Base-by-base conservation (phyloP, 2,329 filamentous ascomycete genomes). In the Cercospora citrullina region DNA sequence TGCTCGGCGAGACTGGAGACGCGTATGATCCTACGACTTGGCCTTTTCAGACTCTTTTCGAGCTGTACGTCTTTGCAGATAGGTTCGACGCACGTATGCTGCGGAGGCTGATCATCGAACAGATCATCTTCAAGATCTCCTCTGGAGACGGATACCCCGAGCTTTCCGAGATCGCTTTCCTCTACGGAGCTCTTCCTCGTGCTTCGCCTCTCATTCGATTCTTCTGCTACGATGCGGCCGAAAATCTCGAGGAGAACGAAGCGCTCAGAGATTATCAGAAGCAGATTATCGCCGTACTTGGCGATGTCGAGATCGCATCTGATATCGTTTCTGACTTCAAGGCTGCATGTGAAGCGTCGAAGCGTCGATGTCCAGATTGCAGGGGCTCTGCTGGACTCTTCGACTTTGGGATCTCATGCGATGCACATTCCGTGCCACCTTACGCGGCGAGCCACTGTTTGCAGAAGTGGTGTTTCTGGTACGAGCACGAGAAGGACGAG, bases 41-140 rank as follows among this genome's bases (percentile, higher is more conserved):
- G 65, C 36, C 63, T 3, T 68, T 53, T 8, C 1, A 23, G 6
- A 30, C 23, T 14, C 64, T 71, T 2, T 67, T 70, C 39, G 45
- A 65, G 16, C 21, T 71, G 26, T 71, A 70, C 60, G 31, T 39
- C 3, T 68, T 71, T 21, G 66, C 63, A 26, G 69, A 71, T 48
- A 26, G 31, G 1, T 65, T 63, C 39, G 63, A 70, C 64, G 67
- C 60, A 12, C 60, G 28, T 6, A 1, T 26, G 5, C 51, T 71
- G 23, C 68, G 69, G 6, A 53, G 30, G 9, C 60, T 60, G 14
- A 16, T 62, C 6, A 64, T 66, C 18, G 45, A 71, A 30, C 31
- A 60, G 36, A 53, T 70, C 18, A 62, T 70, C 30, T 30, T 68
- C 12, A 69, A 66, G 16, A 60, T 64, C 4, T 5, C 21, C 48